phyloP scores from a whole-genome alignment of 2,329 filamentous ascomycete species.

The Plenodomus tracheiphilus region DNA sequence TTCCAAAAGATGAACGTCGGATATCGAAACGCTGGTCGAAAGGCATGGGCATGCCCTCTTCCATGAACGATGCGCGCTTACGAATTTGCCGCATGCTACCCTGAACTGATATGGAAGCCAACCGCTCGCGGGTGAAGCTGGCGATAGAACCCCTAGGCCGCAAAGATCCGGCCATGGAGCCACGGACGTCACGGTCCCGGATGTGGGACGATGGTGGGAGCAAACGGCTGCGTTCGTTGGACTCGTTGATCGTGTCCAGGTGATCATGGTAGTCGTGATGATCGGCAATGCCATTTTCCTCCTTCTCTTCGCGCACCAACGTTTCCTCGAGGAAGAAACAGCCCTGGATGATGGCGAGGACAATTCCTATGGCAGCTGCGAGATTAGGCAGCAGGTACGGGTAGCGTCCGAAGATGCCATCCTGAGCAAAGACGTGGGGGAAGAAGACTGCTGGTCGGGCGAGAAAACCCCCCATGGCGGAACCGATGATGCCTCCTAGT shows the following conservation, averaged over 20 bases:
- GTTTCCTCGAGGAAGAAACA: constrained; percentile 85
- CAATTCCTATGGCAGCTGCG: constrained; percentile 74
- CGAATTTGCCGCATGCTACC: constrained; percentile 39
- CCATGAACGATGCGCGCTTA: constrained; percentile 42
- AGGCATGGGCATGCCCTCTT: constrained; percentile 40
- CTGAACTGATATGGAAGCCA: constrained; percentile 34
- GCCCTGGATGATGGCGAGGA: constrained; percentile 77
- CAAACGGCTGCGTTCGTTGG: constrained; percentile 70
- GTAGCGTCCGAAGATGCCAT: constrained; percentile 73
- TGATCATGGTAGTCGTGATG: constrained; percentile 53
- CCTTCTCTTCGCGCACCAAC: constrained; percentile 29
- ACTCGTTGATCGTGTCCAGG: constrained; percentile 70
- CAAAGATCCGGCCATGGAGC: constrained; percentile 30
- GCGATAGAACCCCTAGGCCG: constrained; percentile 30
- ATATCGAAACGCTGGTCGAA: constrained; percentile 41
- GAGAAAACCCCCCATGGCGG: constrained; percentile 85
- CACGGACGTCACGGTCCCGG: constrained; percentile 35
- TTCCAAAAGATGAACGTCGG: constrained; percentile 41
- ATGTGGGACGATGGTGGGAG: constrained; percentile 49
- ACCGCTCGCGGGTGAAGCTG: constrained; percentile 27
- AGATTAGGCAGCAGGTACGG: constrained; percentile 91
- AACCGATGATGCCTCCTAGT: constrained; percentile 82
- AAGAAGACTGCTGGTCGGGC: constrained; percentile 76
- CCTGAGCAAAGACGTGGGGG: constrained; percentile 69
- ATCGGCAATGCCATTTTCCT: constrained; percentile 38